These are phyloP conservation scores for Stenogyne calaminthoides DNA, from an alignment of 305 asterid species.

Conservation along the genomic window DNA sequence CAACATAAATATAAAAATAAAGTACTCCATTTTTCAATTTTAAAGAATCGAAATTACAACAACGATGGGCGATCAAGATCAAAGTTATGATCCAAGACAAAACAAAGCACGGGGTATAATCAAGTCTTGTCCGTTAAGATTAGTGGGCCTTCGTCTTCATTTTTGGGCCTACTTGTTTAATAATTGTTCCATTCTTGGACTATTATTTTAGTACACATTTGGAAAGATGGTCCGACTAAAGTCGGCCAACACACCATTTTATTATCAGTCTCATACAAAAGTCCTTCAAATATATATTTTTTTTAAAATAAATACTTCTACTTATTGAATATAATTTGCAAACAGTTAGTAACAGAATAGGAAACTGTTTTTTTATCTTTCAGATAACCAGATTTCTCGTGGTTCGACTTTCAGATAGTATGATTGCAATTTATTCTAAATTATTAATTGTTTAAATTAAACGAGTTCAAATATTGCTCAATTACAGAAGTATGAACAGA, in stretches of 20 bases:
- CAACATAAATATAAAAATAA: background rate
- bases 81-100: background rate
- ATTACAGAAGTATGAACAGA: background rate
- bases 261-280: too few relatives aligned
- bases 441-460: background rate
- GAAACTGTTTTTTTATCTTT: background rate
- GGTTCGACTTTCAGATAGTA: background rate
- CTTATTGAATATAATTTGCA: too few relatives aligned
- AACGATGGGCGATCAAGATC: background rate
- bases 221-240: constrained; percentile 3
- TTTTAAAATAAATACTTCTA: too few relatives aligned
- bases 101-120: constrained; percentile 18
- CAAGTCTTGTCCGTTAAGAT: constrained; percentile 20
- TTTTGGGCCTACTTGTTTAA: constrained; percentile 28
- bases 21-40: background rate
- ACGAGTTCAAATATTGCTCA: background rate
- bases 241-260: background rate
- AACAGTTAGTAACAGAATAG: too few relatives aligned
- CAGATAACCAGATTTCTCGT: background rate
- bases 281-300: too few relatives aligned
- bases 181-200: constrained; percentile 3
- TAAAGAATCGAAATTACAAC: background rate
- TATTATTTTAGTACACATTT: constrained; percentile 10
- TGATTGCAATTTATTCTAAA: background rate
- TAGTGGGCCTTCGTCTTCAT: constrained; percentile 32